Percentiles rank a stretch among this genome's conserved stretches.
Conservation (phyloP, 352 stramenopile species). For the Globisporangium splendens region DNA sequence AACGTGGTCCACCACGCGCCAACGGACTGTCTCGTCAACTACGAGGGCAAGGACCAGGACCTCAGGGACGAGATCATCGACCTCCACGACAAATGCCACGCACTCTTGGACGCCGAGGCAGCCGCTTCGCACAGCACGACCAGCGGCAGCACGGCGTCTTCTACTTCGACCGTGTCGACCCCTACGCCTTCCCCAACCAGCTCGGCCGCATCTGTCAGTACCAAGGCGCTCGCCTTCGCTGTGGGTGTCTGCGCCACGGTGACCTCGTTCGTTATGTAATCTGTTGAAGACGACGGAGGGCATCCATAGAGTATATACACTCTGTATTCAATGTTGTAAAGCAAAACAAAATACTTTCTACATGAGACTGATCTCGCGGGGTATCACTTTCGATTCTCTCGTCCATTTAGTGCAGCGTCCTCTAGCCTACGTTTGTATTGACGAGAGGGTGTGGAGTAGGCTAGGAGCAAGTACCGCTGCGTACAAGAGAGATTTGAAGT, state of each 20-base stretch:
- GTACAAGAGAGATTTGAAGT: too few relatives aligned
- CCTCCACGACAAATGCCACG: slow-evolving; percentile 51
- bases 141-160: not conserved
- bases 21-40: slow-evolving; percentile 40
- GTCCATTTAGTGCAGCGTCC: too few relatives aligned
- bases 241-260: not conserved
- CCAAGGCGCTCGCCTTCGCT: slow-evolving; percentile 1
- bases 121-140: not conserved
- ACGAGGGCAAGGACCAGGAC: slow-evolving; percentile 36
- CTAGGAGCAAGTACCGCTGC: too few relatives aligned
- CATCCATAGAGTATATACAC: not conserved
- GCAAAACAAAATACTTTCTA: too few relatives aligned
- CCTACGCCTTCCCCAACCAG: slow-evolving; percentile 1
- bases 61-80: slow-evolving; percentile 31
- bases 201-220: not conserved
- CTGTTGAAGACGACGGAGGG: not conserved
- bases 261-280: slow-evolving; percentile 8
- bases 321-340: not conserved
- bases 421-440: too few relatives aligned
- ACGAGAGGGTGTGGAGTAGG: too few relatives aligned
- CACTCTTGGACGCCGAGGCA: slow-evolving; percentile 12
- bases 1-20: slow-evolving; percentile 32
- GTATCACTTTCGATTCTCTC: too few relatives aligned
- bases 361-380: too few relatives aligned
- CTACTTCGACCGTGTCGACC: not conserved